Conservation (phyloP, 805 yeast species). For the Cyberlindnera galapagoensis region DNA sequence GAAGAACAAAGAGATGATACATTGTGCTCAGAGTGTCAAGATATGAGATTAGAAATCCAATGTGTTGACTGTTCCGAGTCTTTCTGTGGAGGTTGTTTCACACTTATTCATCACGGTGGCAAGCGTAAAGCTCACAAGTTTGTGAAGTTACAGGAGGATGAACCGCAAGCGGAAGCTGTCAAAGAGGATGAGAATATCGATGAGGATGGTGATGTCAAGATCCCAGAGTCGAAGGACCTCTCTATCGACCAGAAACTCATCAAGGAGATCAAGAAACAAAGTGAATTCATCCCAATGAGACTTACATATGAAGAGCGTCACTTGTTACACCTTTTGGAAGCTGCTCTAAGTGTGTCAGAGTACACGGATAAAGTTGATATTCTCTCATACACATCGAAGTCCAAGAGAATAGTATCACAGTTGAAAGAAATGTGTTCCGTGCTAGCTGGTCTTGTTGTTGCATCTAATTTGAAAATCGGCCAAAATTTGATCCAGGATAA, state of each 20-base stretch:
- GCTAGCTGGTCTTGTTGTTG: constrained; percentile 70
- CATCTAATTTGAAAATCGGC: constrained; percentile 68
- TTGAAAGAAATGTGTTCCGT: constrained; percentile 73
- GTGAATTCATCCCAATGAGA: constrained; percentile 62
- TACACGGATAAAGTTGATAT: constrained; percentile 78
- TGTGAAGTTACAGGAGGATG: constrained; percentile 23
- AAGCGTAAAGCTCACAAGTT: constrained; percentile 41
- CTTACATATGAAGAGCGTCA: constrained; percentile 64
- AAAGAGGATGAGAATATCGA: constrained; percentile 18
- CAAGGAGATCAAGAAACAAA: constrained; percentile 31
- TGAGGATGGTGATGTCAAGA: constrained; percentile 15
- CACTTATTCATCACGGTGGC: constrained; percentile 65
- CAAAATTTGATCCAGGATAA: constrained; percentile 56
- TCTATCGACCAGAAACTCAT: constrained; percentile 9
- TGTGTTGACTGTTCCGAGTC: constrained; percentile 60
- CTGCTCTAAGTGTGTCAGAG: constrained; percentile 72
- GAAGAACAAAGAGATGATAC: constrained; percentile 29
- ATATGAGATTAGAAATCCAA: constrained; percentile 60
- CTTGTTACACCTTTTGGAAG: constrained; percentile 57
- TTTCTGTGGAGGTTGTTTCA: constrained; percentile 66
- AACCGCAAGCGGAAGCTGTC: constrained; percentile 12
- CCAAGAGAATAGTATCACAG: constrained; percentile 67
- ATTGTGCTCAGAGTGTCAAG: constrained; percentile 65
- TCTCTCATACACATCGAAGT: constrained; percentile 55
- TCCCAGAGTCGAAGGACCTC: neutral